Base-by-base conservation (phyloP, 1,284 basidiomycete species). In the Tranzscheliella williamsii region DNA sequence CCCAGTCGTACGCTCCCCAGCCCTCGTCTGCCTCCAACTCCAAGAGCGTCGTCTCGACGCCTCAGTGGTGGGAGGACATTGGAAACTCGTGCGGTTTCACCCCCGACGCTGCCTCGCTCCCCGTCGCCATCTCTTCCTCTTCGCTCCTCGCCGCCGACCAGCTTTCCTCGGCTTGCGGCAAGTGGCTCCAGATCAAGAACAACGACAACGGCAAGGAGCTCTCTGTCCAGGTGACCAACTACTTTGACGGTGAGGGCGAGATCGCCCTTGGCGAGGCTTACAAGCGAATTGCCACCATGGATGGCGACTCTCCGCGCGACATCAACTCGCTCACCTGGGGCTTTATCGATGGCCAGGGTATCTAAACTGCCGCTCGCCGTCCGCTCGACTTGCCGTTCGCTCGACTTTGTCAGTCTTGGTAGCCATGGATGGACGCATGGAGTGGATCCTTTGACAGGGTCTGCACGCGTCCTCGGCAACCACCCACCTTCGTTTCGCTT, bases 321-420 rank as follows among this genome's bases (percentile, higher is more conserved):
- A 65, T 68, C 62, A 46, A 64, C 52, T 62, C 53, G 33, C 27
- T 68, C 47, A 53, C 55, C 51, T 68, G 66, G 66, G 66, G 66
- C 50, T 61, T 68, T 51, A 60, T 67, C 41, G 60, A 58, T 42
- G 53, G 55, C 34, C 60, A 67, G 51, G 48, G 35, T 49, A 60
- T 62, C n/a, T 56, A 58, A 62, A 44, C 38, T n/a, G 7, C 16
- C 39, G 9, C 22, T 16, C 36, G 24, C 29, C 18, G 15, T 29
- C 22, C 13, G 11, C 16, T 20, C n/a, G n/a, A n/a, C n/a, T n/a
- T n/a, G n/a, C n/a, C n/a, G n/a, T n/a, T n/a, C n/a, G n/a, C n/a
- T n/a, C n/a, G n/a, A n/a, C n/a, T n/a, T n/a, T n/a, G n/a, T n/a
- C n/a, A n/a, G n/a, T n/a, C n/a, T n/a, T n/a, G n/a, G n/a, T n/a